These are phyloP conservation scores for Trichosporon faecale DNA, from an alignment of 1,284 basidiomycete species.

Conservation along the genomic window DNA sequence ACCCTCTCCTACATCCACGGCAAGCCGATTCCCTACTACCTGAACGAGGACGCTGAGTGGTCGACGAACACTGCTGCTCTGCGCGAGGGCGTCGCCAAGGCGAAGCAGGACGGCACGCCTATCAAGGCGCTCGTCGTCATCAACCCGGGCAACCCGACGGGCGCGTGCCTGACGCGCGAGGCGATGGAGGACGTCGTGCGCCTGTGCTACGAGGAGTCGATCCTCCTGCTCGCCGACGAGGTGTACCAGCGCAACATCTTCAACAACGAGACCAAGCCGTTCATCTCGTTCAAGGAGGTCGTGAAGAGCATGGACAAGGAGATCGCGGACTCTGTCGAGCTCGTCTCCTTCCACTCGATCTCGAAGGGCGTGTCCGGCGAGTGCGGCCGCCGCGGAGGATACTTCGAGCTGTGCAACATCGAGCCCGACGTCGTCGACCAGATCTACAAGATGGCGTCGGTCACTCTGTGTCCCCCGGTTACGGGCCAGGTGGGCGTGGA, in stretches of 20 bases:
- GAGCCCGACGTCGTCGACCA: constrained; percentile 69
- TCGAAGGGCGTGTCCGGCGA: constrained; percentile 92
- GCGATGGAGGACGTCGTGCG: constrained; percentile 72
- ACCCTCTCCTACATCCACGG: constrained; percentile 82
- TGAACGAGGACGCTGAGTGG: constrained; percentile 81
- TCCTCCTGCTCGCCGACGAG: constrained; percentile 89
- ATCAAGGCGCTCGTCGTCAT: constrained; percentile 87
- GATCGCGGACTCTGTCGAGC: constrained; percentile 59
- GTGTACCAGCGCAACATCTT: constrained; percentile 94
- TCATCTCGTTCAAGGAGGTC: constrained; percentile 88
- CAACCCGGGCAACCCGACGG: constrained; percentile 95
- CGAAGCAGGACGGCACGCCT: constrained; percentile 62
- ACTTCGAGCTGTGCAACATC: constrained; percentile 86
- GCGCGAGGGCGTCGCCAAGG: constrained; percentile 65
- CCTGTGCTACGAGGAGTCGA: constrained; percentile 76
- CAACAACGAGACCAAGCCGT: constrained; percentile 62
- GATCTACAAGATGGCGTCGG: constrained; percentile 92
- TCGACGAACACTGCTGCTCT: constrained; percentile 74
- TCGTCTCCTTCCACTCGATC: constrained; percentile 92
- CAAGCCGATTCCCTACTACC: constrained; percentile 79
- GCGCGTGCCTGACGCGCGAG: constrained; percentile 67
- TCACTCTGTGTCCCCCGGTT: constrained; percentile 82
- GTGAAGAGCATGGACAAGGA: constrained; percentile 61
- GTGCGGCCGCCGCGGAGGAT: constrained; percentile 88
- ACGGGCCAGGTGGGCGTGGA: constrained; percentile 80